Percentiles rank a stretch among this genome's conserved stretches.
phyloP scores from a whole-genome alignment of 345 rosid species.

The Corymbia maculata region DNA sequence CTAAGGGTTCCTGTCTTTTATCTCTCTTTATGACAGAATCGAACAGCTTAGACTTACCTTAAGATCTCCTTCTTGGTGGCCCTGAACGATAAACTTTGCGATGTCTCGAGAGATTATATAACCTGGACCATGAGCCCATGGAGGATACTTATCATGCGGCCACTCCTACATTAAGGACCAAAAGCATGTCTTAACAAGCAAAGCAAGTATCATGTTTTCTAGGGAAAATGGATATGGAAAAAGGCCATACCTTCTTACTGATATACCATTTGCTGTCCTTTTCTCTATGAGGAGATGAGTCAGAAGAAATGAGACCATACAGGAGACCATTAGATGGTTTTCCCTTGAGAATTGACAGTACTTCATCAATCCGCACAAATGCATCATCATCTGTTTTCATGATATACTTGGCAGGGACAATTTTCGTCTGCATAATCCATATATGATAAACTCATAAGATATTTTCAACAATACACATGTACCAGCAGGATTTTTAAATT shows the following conservation, averaged over 20 bases:
- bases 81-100: slow-evolving; percentile 62
- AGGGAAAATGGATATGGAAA: neutral
- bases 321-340: slow-evolving; percentile 55
- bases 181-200: neutral
- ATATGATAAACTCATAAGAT: neutral
- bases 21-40: neutral
- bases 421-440: slow-evolving; percentile 51
- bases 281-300: slow-evolving; percentile 73
- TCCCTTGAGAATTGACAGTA: slow-evolving; percentile 44
- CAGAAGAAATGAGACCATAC: slow-evolving; percentile 62
- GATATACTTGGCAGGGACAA: slow-evolving; percentile 69
- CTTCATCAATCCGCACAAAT: slow-evolving; percentile 78
- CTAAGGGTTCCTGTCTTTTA: neutral
- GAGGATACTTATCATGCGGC: slow-evolving; percentile 67
- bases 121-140: slow-evolving; percentile 99
- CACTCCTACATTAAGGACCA: slow-evolving; percentile 46
- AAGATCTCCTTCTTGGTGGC: slow-evolving; percentile 61
- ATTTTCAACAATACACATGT: neutral
- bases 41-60: slow-evolving; percentile 16
- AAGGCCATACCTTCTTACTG: slow-evolving; percentile 41
- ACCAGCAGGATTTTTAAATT: neutral
- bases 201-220: neutral
- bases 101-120: slow-evolving; percentile 68
- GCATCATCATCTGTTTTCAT: slow-evolving; percentile 98
- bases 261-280: slow-evolving; percentile 84